Percentiles rank a stretch among this genome's conserved stretches.
These are phyloP conservation scores for Leucosporidium creatinivorum DNA, from an alignment of 768 basidiomycete genomes.

Conservation along the genomic window DNA sequence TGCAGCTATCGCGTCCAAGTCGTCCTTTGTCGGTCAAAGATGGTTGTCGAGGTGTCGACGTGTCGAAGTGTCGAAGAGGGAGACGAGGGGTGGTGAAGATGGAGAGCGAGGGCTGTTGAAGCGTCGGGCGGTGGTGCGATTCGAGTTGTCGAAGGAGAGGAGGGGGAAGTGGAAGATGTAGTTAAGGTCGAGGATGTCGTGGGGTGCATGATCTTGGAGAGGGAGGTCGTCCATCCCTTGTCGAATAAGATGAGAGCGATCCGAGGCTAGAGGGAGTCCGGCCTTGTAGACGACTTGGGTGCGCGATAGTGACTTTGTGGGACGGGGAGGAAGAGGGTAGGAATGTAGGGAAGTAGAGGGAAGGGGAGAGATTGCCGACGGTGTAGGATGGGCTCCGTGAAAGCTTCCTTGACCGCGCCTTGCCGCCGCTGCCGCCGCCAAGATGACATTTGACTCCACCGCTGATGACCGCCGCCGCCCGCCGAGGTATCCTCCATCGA, in stretches of 20 bases:
- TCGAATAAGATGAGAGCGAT: too few relatives aligned
- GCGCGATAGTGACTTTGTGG: background rate
- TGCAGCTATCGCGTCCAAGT: background rate
- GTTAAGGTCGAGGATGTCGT: background rate
- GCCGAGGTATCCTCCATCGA: too few relatives aligned
- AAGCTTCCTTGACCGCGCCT: too few relatives aligned
- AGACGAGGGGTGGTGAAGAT: background rate
- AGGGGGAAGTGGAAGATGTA: background rate
- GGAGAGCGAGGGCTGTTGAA: background rate
- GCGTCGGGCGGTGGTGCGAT: background rate
- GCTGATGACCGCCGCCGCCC: too few relatives aligned
- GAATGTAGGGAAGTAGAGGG: conserved; percentile 29
- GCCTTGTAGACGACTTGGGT: too few relatives aligned
- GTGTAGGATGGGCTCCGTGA: too few relatives aligned
- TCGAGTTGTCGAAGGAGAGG: background rate
- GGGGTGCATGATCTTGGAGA: conserved; percentile 22
- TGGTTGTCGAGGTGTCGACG: too few relatives aligned
- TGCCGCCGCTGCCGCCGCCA: too few relatives aligned
- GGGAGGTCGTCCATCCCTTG: too few relatives aligned
- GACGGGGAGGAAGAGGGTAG: conserved; percentile 7
- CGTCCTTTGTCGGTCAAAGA: too few relatives aligned
- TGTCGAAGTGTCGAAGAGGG: background rate
- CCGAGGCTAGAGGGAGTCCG: too few relatives aligned
- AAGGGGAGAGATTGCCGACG: conserved; percentile 15
- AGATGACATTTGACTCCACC: too few relatives aligned